These are phyloP conservation scores for Euphorbia peplus DNA, from an alignment of 345 rosid genomes.

Conservation along the genomic window DNA sequence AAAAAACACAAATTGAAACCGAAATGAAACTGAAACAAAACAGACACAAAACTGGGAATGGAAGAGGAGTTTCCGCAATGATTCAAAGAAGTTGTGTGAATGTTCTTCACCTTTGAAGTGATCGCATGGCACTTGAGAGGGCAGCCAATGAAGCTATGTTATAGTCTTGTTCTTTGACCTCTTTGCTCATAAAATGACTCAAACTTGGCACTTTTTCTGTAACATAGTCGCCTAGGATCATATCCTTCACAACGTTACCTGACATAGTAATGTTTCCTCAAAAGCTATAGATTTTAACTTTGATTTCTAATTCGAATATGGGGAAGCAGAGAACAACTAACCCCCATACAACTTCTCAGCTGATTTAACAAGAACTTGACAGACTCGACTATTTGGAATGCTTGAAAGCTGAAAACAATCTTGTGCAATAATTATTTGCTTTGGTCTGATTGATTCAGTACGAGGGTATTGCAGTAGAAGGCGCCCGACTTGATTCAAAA, in stretches of 20 bases:
- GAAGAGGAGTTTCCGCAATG: too few species aligned
- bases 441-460: slow-evolving; percentile 33
- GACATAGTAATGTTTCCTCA: not conserved
- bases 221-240: slow-evolving; percentile 56
- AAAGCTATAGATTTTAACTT: not conserved
- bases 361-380: slow-evolving; percentile 49
- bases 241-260: slow-evolving; percentile 53
- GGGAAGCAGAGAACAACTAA: slow-evolving; percentile 17
- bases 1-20: too few species aligned
- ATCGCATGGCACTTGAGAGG: slow-evolving; percentile 68
- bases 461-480: slow-evolving; percentile 52
- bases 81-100: slow-evolving; percentile 1
- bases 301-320: not conserved
- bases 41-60: too few species aligned
- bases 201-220: slow-evolving; percentile 64
- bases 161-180: slow-evolving; percentile 31
- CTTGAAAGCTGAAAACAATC: slow-evolving; percentile 71
- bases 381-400: slow-evolving; percentile 48
- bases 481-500: slow-evolving; percentile 59
- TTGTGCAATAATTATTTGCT: slow-evolving; percentile 53
- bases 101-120: slow-evolving; percentile 53
- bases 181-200: slow-evolving; percentile 52
- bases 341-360: slow-evolving; percentile 64
- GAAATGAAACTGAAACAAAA: too few species aligned
- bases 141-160: slow-evolving; percentile 68